Conservation (phyloP, 2,329 filamentous ascomycete species). For the Aureobasidium sp. region DNA sequence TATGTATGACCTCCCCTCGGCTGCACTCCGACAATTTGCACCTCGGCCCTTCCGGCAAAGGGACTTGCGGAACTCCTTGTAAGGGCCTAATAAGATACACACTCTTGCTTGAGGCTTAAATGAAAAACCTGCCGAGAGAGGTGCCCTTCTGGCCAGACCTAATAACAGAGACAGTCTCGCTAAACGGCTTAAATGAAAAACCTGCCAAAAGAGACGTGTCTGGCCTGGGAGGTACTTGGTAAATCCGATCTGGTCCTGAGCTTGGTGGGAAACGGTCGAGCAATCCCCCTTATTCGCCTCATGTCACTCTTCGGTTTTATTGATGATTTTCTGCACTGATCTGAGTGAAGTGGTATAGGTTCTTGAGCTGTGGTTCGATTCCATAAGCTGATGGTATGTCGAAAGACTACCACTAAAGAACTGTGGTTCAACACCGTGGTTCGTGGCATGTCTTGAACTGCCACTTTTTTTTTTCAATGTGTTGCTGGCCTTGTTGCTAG, state of each 20-base stretch:
- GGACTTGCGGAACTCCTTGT: neutral
- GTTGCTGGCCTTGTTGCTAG: neutral
- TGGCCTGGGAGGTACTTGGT: neutral
- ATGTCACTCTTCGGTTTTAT: neutral
- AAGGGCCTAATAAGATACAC: neutral
- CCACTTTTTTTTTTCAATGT: neutral
- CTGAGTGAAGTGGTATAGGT: neutral
- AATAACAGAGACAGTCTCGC: neutral
- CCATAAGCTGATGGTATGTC: neutral
- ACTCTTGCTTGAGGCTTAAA: neutral
- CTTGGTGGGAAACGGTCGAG: neutral
- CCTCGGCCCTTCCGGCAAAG: neutral
- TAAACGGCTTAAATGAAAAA: neutral
- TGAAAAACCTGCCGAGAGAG: neutral
- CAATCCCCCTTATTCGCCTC: neutral
- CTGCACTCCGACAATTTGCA: neutral
- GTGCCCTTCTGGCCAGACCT: neutral
- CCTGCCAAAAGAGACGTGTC: neutral
- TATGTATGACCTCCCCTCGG: neutral
- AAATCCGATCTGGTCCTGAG: neutral
- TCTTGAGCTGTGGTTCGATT: neutral
- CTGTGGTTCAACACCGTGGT: neutral
- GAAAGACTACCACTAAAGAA: neutral
- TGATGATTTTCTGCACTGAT: slow-evolving; percentile 1
- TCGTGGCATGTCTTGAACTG: neutral